Evolutionary conservation across 257 asterid species (phyloP).

Genomic region (Lavandula angustifolia): DNA sequence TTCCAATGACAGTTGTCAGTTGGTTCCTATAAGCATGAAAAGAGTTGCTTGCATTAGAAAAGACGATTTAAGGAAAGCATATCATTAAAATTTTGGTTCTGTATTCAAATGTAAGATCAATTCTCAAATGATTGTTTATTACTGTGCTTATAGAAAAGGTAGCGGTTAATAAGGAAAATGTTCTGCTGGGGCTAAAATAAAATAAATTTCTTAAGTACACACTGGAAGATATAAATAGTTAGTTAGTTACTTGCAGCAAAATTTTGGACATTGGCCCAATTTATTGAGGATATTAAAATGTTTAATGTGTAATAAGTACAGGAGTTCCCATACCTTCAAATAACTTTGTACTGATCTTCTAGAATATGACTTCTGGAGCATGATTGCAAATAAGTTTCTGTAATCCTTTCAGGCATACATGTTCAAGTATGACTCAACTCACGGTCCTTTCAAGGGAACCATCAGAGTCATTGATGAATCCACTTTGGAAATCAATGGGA

Average conservation of each 20-base stretch:
- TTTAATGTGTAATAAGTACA: no score
- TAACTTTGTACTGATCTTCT: no score
- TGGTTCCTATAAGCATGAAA: background rate
- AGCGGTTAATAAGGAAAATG: background rate
- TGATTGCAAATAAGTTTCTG: no score
- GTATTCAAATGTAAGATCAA: background rate
- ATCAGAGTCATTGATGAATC: slow-evolving; percentile 72
- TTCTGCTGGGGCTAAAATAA: background rate
- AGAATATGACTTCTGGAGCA: no score
- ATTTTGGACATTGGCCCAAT: no score
- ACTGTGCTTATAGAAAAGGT: background rate
- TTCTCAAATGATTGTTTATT: slow-evolving; percentile 3
- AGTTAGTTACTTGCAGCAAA: no score
- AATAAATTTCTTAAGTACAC: no score
- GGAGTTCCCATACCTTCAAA: no score
- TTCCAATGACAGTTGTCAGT: slow-evolving; percentile 2
- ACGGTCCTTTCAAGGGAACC: slow-evolving; percentile 79
- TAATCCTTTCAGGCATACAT: slow-evolving; percentile 74
- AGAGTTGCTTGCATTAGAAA: background rate
- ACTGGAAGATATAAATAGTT: no score
- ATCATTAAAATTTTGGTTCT: background rate
- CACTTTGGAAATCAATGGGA: slow-evolving; percentile 92
- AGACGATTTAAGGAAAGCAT: background rate
- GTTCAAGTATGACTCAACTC: slow-evolving; percentile 98
- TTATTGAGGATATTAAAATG: no score